A percentile compares a stretch with the other conserved stretches of the same genome.
phyloP scores from a whole-genome alignment of 2,329 filamentous ascomycete species.

The Fusarium sp. region DNA sequence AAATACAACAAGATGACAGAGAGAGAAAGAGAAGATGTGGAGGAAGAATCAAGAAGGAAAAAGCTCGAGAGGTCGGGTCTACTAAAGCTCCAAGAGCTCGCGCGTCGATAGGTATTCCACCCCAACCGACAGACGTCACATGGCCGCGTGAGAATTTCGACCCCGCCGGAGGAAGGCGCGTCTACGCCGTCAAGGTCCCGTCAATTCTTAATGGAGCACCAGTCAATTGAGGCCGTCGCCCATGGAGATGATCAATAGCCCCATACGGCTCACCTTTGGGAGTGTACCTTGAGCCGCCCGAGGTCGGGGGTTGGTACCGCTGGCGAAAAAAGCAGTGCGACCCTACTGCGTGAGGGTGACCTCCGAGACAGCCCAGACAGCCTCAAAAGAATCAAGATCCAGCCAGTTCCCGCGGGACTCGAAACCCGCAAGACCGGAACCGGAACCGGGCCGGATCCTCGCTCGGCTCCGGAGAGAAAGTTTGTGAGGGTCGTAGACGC shows the following conservation, averaged over 20 bases:
- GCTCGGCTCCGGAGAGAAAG: constrained; percentile 12
- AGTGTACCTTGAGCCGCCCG: constrained; percentile 19
- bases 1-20: constrained; percentile 8
- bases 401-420: constrained; percentile 8
- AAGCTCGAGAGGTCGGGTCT: constrained; percentile 12
- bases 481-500: constrained; percentile 4
- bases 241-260: not conserved
- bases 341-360: not conserved
- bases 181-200: constrained; percentile 7
- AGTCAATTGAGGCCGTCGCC: not conserved
- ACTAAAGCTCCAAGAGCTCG: constrained; percentile 32
- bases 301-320: constrained; percentile 32
- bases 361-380: constrained; percentile 2
- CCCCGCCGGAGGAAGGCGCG: constrained; percentile 29
- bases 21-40: constrained; percentile 3
- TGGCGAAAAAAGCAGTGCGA: constrained; percentile 9
- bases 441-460: constrained; percentile 41
- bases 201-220: not conserved
- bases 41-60: not conserved
- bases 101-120: not conserved
- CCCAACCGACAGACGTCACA: constrained; percentile 39
- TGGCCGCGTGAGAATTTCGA: constrained; percentile 34
- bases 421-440: constrained; percentile 25
- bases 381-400: constrained; percentile 2
- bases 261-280: constrained; percentile 10